phyloP scores from a whole-genome alignment of 164 flowering plant species.

The Chimonanthus salicifolius region DNA sequence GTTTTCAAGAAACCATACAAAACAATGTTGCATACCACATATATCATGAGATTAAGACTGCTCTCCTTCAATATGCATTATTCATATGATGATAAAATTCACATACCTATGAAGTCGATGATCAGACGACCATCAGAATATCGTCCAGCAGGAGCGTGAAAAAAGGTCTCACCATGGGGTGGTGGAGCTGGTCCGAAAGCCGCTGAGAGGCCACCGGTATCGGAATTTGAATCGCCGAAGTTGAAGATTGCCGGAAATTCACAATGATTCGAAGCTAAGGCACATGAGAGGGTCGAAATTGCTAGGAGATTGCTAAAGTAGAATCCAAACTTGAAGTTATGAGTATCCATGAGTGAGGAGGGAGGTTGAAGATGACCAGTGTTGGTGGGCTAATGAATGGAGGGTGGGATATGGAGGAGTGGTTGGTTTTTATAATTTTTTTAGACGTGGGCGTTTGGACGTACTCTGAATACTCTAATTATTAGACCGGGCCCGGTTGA shows the following conservation, averaged over 20 bases:
- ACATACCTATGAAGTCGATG: conserved; percentile 1
- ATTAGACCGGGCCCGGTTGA: too few species aligned
- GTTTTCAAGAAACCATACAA: too few species aligned
- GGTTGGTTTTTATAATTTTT: background rate
- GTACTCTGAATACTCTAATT: too few species aligned
- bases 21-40: too few species aligned
- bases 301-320: background rate
- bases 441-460: too few species aligned
- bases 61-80: too few species aligned
- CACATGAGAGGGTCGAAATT: background rate
- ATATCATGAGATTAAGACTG: too few species aligned
- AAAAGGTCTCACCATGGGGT: conserved; percentile 40
- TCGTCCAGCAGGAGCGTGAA: conserved; percentile 36
- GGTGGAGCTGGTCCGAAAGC: conserved; percentile 33
- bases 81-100: too few species aligned
- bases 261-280: background rate
- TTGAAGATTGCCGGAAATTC: conserved; percentile 27
- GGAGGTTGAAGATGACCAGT: background rate
- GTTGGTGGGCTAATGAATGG: background rate
- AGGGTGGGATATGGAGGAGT: background rate
- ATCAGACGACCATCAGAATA: conserved; percentile 48
- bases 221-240: conserved; percentile 61
- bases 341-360: background rate
- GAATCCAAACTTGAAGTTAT: background rate
- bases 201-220: conserved; percentile 51